Evolutionary conservation across 495 filamentous ascomycete species (phyloP).

Genomic region (Aspergillus funiculosus): DNA sequence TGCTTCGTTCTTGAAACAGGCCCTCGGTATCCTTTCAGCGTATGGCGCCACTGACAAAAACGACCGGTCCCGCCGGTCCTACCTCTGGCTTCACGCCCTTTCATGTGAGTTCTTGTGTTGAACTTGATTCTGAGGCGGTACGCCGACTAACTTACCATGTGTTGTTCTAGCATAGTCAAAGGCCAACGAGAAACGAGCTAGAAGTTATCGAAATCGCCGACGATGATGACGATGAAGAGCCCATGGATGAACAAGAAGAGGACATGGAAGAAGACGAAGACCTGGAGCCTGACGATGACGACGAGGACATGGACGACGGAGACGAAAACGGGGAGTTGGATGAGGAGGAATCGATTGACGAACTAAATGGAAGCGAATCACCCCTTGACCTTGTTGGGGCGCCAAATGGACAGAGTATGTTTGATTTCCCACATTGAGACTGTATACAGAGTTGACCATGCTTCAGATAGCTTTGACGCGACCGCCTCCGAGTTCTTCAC

Average conservation of each 20-base stretch:
- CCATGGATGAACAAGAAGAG: conserved; percentile 27
- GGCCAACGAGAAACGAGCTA: conserved; percentile 20
- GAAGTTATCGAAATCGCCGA: conserved; percentile 42
- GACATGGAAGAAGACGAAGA: conserved; percentile 23
- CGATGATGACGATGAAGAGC: conserved; percentile 30
- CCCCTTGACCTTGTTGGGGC: conserved; percentile 13
- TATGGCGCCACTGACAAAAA: conserved; percentile 28
- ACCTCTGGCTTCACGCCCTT: conserved; percentile 21
- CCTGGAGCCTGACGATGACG: conserved; percentile 19
- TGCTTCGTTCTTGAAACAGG: conserved; percentile 4
- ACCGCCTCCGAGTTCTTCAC: conserved; percentile 40
- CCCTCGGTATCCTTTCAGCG: conserved; percentile 6
- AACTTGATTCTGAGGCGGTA: conserved; percentile 4
- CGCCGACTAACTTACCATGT: conserved; percentile 10
- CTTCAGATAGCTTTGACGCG: conserved; percentile 15
- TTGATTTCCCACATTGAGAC: not conserved
- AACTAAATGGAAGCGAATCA: conserved; percentile 23
- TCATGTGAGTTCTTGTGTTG: conserved; percentile 24
- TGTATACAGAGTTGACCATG: conserved; percentile 18
- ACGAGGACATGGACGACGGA: conserved; percentile 28
- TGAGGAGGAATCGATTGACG: conserved; percentile 16
- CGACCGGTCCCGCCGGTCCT: conserved; percentile 17
- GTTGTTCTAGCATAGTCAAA: conserved; percentile 17
- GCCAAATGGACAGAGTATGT: conserved; percentile 21
- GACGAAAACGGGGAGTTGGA: conserved; percentile 15